Evolutionary conservation across 495 filamentous ascomycete genomes (phyloP).

Genomic region (Podospora anserina): DNA sequence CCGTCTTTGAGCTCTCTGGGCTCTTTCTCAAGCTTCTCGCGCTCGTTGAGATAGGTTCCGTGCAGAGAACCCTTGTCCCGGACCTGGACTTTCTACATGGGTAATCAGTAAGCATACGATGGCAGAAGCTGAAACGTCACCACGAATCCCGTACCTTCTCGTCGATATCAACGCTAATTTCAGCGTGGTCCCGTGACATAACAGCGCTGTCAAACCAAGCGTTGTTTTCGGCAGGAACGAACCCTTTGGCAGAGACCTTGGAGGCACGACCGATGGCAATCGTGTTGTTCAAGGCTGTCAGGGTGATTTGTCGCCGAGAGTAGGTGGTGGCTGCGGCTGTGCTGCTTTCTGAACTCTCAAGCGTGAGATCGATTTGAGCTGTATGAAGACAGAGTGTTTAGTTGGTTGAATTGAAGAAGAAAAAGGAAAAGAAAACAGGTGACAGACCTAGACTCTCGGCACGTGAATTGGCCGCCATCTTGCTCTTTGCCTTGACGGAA

Average conservation of each 20-base stretch:
- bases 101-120: constrained; percentile 15
- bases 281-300: constrained; percentile 22
- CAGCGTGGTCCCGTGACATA: constrained; percentile 76
- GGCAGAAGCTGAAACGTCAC: constrained; percentile 9
- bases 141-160: constrained; percentile 38
- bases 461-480: background rate
- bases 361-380: background rate
- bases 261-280: constrained; percentile 42
- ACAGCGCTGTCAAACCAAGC: constrained; percentile 76
- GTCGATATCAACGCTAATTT: constrained; percentile 46
- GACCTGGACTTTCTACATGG: constrained; percentile 40
- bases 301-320: constrained; percentile 28
- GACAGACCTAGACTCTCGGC: background rate
- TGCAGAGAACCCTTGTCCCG: constrained; percentile 56
- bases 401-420: background rate
- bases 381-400: background rate
- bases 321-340: background rate
- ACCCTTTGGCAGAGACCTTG: constrained; percentile 39
- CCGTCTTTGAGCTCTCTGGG: constrained; percentile 30
- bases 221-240: constrained; percentile 49
- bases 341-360: background rate
- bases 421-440: background rate
- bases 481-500: background rate
- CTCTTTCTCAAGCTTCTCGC: constrained; percentile 14
- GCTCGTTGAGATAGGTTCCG: constrained; percentile 48